Base-by-base conservation (phyloP, 2,329 filamentous ascomycete genomes). In the Aurifilum marmelostoma region DNA sequence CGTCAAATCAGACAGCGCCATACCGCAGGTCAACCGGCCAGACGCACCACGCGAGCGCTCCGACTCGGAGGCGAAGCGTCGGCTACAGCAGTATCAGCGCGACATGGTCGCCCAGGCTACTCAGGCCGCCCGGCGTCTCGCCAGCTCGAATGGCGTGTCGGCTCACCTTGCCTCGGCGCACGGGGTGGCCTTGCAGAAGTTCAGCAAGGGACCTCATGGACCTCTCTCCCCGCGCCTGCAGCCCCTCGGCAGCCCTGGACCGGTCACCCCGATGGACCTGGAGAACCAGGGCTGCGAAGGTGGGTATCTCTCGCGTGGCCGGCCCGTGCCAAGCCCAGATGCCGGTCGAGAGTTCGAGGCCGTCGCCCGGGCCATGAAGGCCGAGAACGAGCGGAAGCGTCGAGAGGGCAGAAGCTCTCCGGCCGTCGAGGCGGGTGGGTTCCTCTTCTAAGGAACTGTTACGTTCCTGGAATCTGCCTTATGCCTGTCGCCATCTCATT, bases 231-330 rank as follows among this genome's bases (percentile, higher is more conserved):
- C 85, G 1, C 77, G 83, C 37, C 78, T 89, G 7, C 76, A 77
- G 56, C 87, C 87, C 0, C 74, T 88, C 14, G 85, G 86, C 3
- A 88, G 87, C 69, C 87, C 87, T 0, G 87, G 87, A 0, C 87
- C 87, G 0, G 87, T 89, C 18, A 89, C 88, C 1, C 87, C 88
- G 1, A 88, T 89, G 82, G 85, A 87, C 24, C 76, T 90, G 8
- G 82, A 83, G 52, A 83, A 81, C 27, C 75, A 79, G 0, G 75
- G 77, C 18, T 77, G 77, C 12, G 77, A 77, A 52, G 80, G 80
- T 34, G 61, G 37, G 39, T 82, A 85, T 50, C 75, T 83, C 43
- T 77, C 76, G 39, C 66, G 73, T 12, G 71, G 73, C 9, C 71
- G 66, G 21, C 69, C 70, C 16, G 69, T 73, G 9, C 63, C 47